Evolutionary conservation across 2,329 filamentous ascomycete genomes (phyloP).

Genomic region (Fusarium sp.): DNA sequence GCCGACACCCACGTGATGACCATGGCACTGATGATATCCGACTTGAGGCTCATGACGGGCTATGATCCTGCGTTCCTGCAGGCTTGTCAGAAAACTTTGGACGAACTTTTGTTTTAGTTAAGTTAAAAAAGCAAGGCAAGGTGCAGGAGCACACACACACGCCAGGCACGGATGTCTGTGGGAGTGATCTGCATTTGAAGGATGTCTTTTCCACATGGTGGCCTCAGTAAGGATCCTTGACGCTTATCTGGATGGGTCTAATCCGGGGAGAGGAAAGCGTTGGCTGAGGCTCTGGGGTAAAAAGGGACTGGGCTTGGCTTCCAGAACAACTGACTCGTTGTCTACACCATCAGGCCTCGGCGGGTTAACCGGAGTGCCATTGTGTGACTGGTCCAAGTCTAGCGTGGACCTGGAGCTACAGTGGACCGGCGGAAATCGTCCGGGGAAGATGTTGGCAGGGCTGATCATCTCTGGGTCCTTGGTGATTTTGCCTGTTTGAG

Average conservation of each 20-base stretch:
- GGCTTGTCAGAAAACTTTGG: background rate
- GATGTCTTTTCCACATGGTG: background rate
- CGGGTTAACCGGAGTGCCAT: background rate
- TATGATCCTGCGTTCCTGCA: conserved; percentile 5
- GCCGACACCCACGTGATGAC: conserved; percentile 40
- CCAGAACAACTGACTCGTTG: conserved; percentile 26
- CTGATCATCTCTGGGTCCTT: background rate
- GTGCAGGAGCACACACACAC: background rate
- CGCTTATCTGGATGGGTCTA: conserved; percentile 1
- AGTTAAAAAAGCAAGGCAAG: conserved; percentile 5
- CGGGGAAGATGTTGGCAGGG: background rate
- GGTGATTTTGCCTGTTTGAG: background rate
- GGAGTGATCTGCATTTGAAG: conserved; percentile 39
- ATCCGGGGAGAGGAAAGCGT: conserved; percentile 7
- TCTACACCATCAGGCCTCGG: background rate
- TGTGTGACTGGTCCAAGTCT: background rate
- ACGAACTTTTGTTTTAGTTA: conserved; percentile 2
- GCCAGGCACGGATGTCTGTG: background rate
- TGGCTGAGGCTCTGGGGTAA: conserved; percentile 22
- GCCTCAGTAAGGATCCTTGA: background rate
- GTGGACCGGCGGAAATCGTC: background rate
- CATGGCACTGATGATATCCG: conserved; percentile 30
- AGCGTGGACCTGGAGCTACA: background rate
- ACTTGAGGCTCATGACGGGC: conserved; percentile 34
- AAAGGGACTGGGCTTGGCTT: background rate